A percentile compares a stretch with the other conserved stretches of the same genome.
These are phyloP conservation scores for Arthrobotrys pseudoclavata DNA, from an alignment of 2,329 filamentous ascomycete genomes.

Conservation along the genomic window DNA sequence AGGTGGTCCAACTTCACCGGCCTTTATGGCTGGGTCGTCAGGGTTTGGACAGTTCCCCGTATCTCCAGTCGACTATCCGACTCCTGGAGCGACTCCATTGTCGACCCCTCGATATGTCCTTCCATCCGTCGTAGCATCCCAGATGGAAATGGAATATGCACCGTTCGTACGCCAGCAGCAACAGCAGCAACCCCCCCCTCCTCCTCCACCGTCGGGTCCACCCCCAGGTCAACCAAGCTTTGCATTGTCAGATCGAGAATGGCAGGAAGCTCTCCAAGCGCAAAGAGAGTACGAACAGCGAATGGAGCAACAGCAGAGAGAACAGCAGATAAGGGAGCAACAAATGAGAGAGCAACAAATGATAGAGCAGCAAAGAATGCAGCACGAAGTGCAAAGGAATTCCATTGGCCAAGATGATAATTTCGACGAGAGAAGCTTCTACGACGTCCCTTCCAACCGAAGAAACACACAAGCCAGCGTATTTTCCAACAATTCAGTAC, in stretches of 20 bases:
- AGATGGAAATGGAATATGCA: conserved; percentile 49
- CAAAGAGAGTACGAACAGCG: conserved; percentile 50
- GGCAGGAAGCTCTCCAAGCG: conserved; percentile 51
- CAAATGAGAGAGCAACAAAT: conserved; percentile 20
- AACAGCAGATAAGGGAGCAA: conserved; percentile 25
- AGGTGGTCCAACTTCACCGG: conserved; percentile 40
- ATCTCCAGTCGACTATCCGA: conserved; percentile 53
- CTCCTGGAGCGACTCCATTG: conserved; percentile 49
- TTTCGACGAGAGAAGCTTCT: conserved; percentile 52
- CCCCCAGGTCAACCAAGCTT: conserved; percentile 22
- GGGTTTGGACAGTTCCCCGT: conserved; percentile 50
- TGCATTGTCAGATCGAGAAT: conserved; percentile 48
- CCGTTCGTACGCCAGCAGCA: conserved; percentile 28
- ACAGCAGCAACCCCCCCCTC: background rate
- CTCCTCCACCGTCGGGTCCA: conserved; percentile 5
- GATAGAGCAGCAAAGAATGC: conserved; percentile 22
- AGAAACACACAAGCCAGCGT: conserved; percentile 32
- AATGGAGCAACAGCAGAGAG: conserved; percentile 37
- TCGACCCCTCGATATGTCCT: conserved; percentile 56
- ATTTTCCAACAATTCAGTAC: conserved; percentile 6
- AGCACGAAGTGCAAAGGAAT: background rate
- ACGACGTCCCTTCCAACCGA: conserved; percentile 29
- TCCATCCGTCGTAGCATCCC: conserved; percentile 51
- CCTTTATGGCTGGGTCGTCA: conserved; percentile 27
- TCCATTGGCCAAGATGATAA: conserved; percentile 10